phyloP scores from a whole-genome alignment of 257 asterid genomes.

The Verbena officinalis region DNA sequence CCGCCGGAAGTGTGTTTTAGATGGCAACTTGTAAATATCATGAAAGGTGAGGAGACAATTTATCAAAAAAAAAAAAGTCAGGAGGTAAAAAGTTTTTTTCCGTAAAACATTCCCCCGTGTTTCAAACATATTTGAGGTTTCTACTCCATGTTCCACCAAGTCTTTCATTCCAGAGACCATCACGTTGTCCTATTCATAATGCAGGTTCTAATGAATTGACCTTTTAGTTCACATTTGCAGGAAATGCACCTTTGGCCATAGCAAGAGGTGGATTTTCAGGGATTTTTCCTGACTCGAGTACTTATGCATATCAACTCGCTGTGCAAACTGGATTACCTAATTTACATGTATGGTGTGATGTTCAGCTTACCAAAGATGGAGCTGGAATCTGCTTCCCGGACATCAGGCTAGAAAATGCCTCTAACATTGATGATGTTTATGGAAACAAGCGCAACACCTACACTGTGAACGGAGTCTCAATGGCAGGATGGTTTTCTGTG shows the following conservation, averaged over 20 bases:
- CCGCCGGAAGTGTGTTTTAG: no score
- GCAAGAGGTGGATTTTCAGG: slow-evolving; percentile 96
- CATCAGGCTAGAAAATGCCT: slow-evolving; percentile 58
- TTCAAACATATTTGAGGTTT: background rate
- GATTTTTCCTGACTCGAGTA: slow-evolving; percentile 71
- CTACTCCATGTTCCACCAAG: background rate
- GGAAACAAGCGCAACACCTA: slow-evolving; percentile 34
- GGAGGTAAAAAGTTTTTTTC: no score
- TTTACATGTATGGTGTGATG: slow-evolving; percentile 62
- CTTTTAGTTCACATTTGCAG: slow-evolving; percentile 42
- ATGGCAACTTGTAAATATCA: no score
- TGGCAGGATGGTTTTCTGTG: slow-evolving; percentile 60
- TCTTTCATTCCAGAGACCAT: background rate
- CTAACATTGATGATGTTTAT: slow-evolving; percentile 13
- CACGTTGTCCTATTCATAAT: background rate
- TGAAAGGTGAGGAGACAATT: no score
- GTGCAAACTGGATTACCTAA: slow-evolving; percentile 29
- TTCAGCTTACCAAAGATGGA: slow-evolving; percentile 73
- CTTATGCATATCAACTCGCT: slow-evolving; percentile 43
- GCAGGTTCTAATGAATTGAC: slow-evolving; percentile 3
- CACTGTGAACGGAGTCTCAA: slow-evolving; percentile 52
- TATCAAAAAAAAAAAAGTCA: no score
- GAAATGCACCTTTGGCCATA: slow-evolving; percentile 65
- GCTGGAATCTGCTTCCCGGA: slow-evolving; percentile 69
- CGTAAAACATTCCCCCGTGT: no score